Evolutionary conservation across 1,284 basidiomycete genomes (phyloP), one percentile per base, ranked within the genome.

Genomic region (Trametes sp.): DNA sequence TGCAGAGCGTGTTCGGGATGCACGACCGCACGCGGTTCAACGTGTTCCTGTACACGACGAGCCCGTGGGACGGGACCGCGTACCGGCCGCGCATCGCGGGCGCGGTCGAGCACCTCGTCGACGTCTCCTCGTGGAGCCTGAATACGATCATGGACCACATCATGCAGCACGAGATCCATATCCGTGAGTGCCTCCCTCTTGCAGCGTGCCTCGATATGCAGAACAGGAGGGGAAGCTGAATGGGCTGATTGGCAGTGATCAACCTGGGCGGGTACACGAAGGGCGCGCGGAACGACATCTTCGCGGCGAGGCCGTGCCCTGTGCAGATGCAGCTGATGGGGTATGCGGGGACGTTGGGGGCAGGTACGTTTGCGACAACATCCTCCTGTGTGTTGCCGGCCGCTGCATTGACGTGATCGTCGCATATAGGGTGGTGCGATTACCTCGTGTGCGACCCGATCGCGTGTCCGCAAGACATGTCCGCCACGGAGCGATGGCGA

Each of bases 201-300:
- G n/a, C n/a, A n/a, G n/a, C n/a, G n/a, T n/a, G n/a, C n/a, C n/a
- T n/a, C 42, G 21, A 10, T 24, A 10, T 45, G 9, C 4, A 2
- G 31, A 5, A 11, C 11, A 7, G 23, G 21, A 13, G 24, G 2
- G 1, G 10, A 5, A 9, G 52, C 24, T 54, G 8, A 31, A n/a
- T n/a, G n/a, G n/a, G n/a, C 14, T 1, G 19, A 13, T 33, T 29
- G 1, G 36, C 74, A 80, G 79, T 87, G 23, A 76, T 87, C 62
- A 86, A 87, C 64, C 73, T 87, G 4, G 86, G 85, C 23, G 87
- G 87, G 4, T 88, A 88, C 66, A 88, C 87, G n/a, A 88, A 87
- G 71, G 87, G 86, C 11, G 84, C 87, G 3, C 75, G 81, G 54
- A 89, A 88, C 67, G 87, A 88, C 64, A 78, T 88, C 14, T 88